Conservation (phyloP, 352 stramenopile genomes). For the Aphanomyces astaci region DNA sequence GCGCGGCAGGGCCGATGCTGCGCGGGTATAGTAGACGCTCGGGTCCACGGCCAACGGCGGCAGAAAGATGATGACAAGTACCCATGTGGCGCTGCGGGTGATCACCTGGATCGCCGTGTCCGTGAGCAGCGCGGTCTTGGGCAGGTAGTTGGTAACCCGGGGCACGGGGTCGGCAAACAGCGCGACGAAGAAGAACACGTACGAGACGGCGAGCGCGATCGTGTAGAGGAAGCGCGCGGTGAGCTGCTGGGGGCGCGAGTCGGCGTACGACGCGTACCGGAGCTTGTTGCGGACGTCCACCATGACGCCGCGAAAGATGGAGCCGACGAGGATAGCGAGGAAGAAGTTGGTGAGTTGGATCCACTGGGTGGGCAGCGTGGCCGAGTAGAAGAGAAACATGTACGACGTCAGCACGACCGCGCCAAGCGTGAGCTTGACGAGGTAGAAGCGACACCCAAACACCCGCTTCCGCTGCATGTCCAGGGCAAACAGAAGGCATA, state of each 20-base stretch:
- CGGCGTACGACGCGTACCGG: constrained; percentile 11
- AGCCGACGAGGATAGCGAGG: constrained; percentile 10
- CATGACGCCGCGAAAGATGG: constrained; percentile 21
- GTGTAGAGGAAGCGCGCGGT: constrained; percentile 23
- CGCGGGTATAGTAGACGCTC: constrained; percentile 13
- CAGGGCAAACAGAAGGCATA: constrained; percentile 19
- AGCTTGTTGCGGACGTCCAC: constrained; percentile 23
- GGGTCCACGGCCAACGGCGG: constrained; percentile 1
- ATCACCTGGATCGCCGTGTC: constrained; percentile 20
- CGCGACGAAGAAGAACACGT: constrained; percentile 19
- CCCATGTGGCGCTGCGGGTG: constrained; percentile 9
- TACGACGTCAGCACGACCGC: constrained; percentile 4
- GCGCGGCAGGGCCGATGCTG: neutral
- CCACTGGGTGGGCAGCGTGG: neutral
- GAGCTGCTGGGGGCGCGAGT: constrained; percentile 18
- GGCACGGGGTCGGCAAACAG: constrained; percentile 19
- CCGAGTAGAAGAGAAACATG: constrained; percentile 13
- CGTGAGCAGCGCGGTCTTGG: constrained; percentile 5
- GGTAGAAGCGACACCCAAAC: constrained; percentile 15
- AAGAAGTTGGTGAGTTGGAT: constrained; percentile 7
- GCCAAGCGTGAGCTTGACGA: constrained; percentile 18
- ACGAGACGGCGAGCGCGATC: constrained; percentile 17
- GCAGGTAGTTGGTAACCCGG: constrained; percentile 16
- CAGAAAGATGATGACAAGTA: constrained; percentile 14
- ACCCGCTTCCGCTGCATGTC: constrained; percentile 24